phyloP scores from a whole-genome alignment of 768 basidiomycete genomes.

The Lactifluus pinguis region DNA sequence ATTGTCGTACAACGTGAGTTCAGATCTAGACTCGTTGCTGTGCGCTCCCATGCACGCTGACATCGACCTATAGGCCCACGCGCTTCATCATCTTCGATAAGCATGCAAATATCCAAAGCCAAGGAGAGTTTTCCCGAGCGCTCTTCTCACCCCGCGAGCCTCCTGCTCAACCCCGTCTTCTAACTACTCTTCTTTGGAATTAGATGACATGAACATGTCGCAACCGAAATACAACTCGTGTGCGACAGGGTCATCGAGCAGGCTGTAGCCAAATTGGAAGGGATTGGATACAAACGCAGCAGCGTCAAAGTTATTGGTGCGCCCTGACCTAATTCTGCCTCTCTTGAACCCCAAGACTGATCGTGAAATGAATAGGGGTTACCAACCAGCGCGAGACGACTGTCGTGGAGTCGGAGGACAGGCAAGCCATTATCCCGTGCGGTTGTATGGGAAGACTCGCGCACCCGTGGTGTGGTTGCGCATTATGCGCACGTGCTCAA shows the following conservation, averaged over 20 bases:
- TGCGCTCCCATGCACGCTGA: not conserved
- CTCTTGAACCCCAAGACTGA: slow-evolving; percentile 1
- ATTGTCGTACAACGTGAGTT: slow-evolving; percentile 90
- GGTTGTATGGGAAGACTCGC: slow-evolving; percentile 95
- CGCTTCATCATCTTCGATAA: slow-evolving; percentile 89
- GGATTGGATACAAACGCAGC: slow-evolving; percentile 63
- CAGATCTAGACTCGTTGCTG: not conserved
- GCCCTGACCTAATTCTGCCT: slow-evolving; percentile 22
- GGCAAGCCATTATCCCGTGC: slow-evolving; percentile 84
- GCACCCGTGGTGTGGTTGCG: slow-evolving; percentile 80
- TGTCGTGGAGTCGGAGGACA: slow-evolving; percentile 85
- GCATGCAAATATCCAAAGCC: slow-evolving; percentile 80
- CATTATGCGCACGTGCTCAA: slow-evolving; percentile 65
- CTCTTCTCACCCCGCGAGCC: not conserved
- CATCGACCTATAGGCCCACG: slow-evolving; percentile 50
- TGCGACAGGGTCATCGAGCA: slow-evolving; percentile 69
- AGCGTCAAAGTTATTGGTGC: slow-evolving; percentile 89
- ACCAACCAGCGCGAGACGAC: slow-evolving; percentile 98
- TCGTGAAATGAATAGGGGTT: slow-evolving; percentile 48
- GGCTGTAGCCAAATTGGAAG: slow-evolving; percentile 62
- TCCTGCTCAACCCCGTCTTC: not conserved
- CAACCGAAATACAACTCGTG: slow-evolving; percentile 67
- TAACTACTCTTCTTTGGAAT: not conserved
- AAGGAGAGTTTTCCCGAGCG: slow-evolving; percentile 69
- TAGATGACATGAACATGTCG: slow-evolving; percentile 96